Conservation (phyloP, 1,284 basidiomycete species). For the Omphalotus olearius region DNA sequence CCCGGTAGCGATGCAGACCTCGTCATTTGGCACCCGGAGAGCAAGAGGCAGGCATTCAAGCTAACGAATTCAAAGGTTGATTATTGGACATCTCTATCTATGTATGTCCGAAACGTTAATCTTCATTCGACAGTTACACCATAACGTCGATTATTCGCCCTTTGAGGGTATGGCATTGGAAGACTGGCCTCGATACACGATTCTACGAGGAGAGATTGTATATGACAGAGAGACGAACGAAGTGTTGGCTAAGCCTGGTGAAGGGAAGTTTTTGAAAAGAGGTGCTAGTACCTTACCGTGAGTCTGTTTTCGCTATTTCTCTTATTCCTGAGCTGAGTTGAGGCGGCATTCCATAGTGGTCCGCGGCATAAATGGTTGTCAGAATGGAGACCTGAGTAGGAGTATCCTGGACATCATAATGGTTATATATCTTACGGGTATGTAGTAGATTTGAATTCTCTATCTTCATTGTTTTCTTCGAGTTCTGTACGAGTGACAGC, state of each 20-base stretch:
- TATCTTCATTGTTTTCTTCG: too few species aligned
- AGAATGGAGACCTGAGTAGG: constrained; percentile 1
- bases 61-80: neutral
- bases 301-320: neutral
- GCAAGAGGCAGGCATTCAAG: constrained; percentile 6
- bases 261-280: neutral
- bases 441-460: too few species aligned
- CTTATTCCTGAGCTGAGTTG: neutral
- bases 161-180: constrained; percentile 19
- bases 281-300: constrained; percentile 1
- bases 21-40: constrained; percentile 16
- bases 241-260: neutral
- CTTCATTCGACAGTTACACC: constrained; percentile 14
- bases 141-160: constrained; percentile 19
- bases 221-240: constrained; percentile 9
- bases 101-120: too few species aligned
- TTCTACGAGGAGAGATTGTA: constrained; percentile 20
- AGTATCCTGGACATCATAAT: too few species aligned
- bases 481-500: too few species aligned
- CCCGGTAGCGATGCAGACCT: constrained; percentile 19
- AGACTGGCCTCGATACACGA: constrained; percentile 21
- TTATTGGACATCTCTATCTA: too few species aligned
- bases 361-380: neutral
- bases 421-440: too few species aligned
- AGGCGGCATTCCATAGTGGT: neutral